phyloP scores from a whole-genome alignment of 345 rosid genomes.

The Populus davidiana region DNA sequence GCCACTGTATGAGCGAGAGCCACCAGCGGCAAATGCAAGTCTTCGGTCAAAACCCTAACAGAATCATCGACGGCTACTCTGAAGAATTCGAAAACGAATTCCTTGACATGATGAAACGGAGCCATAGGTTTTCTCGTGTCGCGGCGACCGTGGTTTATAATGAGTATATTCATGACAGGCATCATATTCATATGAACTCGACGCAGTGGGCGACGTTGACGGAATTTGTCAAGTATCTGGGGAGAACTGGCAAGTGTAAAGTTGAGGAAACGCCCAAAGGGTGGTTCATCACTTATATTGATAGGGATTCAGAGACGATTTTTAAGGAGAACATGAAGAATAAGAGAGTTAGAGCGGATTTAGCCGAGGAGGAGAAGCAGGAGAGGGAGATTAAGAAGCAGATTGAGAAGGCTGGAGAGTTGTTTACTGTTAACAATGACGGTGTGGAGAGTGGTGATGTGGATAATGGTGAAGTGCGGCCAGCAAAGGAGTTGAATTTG shows the following conservation, averaged over 20 bases:
- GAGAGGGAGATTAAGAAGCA: slow-evolving; percentile 76
- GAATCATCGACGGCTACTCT: slow-evolving; percentile 79
- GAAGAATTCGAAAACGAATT: slow-evolving; percentile 76
- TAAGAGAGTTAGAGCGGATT: slow-evolving; percentile 67
- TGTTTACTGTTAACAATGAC: not conserved
- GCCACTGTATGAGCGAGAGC: slow-evolving; percentile 96
- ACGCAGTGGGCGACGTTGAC: slow-evolving; percentile 90
- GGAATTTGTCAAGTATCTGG: slow-evolving; percentile 79
- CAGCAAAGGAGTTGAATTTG: slow-evolving; percentile 40
- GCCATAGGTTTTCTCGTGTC: slow-evolving; percentile 86
- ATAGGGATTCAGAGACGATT: slow-evolving; percentile 75
- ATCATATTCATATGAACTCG: slow-evolving; percentile 91
- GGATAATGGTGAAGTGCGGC: slow-evolving; percentile 8
- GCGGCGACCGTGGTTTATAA: slow-evolving; percentile 97
- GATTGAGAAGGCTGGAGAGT: slow-evolving; percentile 71
- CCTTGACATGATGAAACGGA: slow-evolving; percentile 72
- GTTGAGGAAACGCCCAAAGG: slow-evolving; percentile 97
- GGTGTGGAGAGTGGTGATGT: slow-evolving; percentile 11
- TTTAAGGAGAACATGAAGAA: slow-evolving; percentile 84
- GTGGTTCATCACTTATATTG: slow-evolving; percentile 91
- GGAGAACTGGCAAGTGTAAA: slow-evolving; percentile 80
- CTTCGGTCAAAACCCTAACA: slow-evolving; percentile 73
- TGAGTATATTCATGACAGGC: slow-evolving; percentile 83
- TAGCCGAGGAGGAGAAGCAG: slow-evolving; percentile 91
- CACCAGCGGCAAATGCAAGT: slow-evolving; percentile 96